phyloP scores from a whole-genome alignment of 352 stramenopile species.

The Blastocystis sp. region DNA sequence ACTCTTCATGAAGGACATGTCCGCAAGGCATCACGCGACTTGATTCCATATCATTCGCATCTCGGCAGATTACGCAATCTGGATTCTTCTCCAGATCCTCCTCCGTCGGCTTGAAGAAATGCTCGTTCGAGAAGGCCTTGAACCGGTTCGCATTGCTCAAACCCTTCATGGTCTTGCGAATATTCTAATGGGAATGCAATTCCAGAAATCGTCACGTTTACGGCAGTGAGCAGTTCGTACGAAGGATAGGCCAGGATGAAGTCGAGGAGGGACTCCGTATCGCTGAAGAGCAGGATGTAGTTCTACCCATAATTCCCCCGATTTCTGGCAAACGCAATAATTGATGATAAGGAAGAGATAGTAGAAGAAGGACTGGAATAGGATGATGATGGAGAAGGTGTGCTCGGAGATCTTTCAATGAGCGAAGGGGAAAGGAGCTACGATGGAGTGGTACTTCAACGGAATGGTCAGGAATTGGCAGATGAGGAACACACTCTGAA shows the following conservation, averaged over 20 bases:
- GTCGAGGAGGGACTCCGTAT: constrained; percentile 15
- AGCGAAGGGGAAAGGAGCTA: not conserved
- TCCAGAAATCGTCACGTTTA: not conserved
- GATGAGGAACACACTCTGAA: not conserved
- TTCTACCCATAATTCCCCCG: no score
- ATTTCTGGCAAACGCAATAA: not conserved
- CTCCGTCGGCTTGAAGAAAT: not conserved
- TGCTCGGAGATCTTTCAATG: not conserved
- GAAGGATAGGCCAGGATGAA: constrained; percentile 13
- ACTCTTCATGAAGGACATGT: constrained; percentile 7
- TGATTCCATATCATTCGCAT: not conserved
- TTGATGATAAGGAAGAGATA: not conserved
- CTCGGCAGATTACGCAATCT: constrained; percentile 26
- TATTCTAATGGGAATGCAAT: not conserved
- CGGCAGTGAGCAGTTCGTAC: not conserved
- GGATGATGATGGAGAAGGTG: not conserved
- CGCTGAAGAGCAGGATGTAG: not conserved
- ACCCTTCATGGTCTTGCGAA: not conserved
- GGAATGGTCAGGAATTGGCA: not conserved
- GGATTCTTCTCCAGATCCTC: not conserved
- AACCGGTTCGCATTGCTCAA: not conserved
- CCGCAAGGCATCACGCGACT: constrained; percentile 7
- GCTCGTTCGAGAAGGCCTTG: not conserved
- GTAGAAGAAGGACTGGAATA: not conserved
- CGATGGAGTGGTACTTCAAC: not conserved